phyloP scores from a whole-genome alignment of 495 filamentous ascomycete genomes.

The Xylaria grammica region DNA sequence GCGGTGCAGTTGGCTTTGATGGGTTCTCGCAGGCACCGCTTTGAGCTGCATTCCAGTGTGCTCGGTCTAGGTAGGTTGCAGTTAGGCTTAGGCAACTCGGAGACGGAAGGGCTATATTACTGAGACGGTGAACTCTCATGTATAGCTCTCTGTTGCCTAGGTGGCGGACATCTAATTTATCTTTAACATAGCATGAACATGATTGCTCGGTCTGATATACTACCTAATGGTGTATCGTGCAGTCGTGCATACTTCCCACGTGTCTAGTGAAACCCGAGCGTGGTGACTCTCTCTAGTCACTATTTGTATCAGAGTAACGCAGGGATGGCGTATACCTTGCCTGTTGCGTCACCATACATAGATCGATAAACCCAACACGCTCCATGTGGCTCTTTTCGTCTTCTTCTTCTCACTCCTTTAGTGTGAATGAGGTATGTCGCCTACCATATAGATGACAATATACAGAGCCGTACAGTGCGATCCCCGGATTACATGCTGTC shows the following conservation, averaged over 20 bases:
- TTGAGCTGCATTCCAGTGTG: constrained; percentile 10
- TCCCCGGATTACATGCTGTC: background rate
- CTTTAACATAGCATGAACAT: background rate
- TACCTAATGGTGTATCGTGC: background rate
- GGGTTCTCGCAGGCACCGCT: background rate
- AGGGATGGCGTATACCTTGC: background rate
- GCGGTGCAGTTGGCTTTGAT: constrained; percentile 21
- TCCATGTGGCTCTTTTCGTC: background rate
- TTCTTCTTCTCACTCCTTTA: background rate
- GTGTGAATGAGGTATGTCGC: background rate
- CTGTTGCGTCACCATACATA: background rate
- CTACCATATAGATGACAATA: background rate
- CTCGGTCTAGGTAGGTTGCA: no score
- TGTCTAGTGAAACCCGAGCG: background rate
- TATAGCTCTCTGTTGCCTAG: no score
- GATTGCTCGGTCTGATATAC: background rate
- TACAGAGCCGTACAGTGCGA: background rate
- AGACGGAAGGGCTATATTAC: background rate
- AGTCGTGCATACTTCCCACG: background rate
- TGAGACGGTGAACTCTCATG: no score
- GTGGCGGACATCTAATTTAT: no score
- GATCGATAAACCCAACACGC: background rate
- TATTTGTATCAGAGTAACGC: background rate
- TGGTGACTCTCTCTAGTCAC: background rate
- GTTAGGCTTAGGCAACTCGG: background rate